Evolutionary conservation across 2,329 filamentous ascomycete species (phyloP).

Genomic region (Lachnellula cervina): DNA sequence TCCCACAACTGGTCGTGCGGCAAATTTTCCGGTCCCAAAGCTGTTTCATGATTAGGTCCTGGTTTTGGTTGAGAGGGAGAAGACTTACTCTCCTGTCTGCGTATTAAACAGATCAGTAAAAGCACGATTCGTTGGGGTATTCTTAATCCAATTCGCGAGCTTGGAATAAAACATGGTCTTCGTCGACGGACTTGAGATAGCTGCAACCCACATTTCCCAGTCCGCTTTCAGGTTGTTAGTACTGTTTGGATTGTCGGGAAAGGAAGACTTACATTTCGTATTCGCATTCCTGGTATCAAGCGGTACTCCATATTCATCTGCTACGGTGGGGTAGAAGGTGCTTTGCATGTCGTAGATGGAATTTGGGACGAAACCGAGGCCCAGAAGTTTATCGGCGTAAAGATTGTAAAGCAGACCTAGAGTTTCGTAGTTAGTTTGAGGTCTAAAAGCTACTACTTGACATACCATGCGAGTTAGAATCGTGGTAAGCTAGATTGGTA

Average conservation of each 20-base stretch:
- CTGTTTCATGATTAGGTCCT: constrained; percentile 1
- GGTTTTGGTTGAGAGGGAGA: background rate
- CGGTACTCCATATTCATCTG: constrained; percentile 71
- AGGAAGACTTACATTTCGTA: constrained; percentile 56
- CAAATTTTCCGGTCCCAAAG: constrained; percentile 45
- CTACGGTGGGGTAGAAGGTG: constrained; percentile 67
- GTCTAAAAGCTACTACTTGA: background rate
- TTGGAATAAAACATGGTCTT: constrained; percentile 62
- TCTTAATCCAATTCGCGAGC: constrained; percentile 70
- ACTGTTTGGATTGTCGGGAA: background rate
- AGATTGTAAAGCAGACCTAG: constrained; percentile 65
- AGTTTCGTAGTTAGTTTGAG: background rate
- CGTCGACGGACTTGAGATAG: constrained; percentile 59
- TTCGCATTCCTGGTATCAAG: constrained; percentile 77
- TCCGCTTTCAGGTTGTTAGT: constrained; percentile 39
- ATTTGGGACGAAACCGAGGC: constrained; percentile 70
- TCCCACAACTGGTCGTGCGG: constrained; percentile 73
- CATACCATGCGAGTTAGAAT: constrained; percentile 40
- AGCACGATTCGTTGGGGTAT: constrained; percentile 64
- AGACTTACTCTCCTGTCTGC: constrained; percentile 59
- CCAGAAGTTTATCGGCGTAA: constrained; percentile 73
- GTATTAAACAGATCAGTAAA: constrained; percentile 78
- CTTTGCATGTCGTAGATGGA: constrained; percentile 74
- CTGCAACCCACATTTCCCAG: constrained; percentile 83
- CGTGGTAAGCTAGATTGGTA: constrained; percentile 75